phyloP scores from a whole-genome alignment of 441 rosid genomes.

The Populus tomentosa region DNA sequence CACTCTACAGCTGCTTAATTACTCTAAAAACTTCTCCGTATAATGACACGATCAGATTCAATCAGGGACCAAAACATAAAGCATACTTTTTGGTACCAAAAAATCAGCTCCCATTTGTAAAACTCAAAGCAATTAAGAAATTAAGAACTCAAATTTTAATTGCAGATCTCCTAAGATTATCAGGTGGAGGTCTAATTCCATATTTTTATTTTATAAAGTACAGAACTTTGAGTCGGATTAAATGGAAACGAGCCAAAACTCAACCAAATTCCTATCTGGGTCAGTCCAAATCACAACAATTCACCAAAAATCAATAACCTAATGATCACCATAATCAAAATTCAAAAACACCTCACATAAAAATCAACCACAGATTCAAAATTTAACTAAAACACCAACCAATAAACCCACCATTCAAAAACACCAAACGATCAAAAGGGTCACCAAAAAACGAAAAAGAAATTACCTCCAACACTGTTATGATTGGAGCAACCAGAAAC shows the following conservation, averaged over 20 bases:
- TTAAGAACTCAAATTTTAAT: not conserved
- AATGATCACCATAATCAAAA: not conserved
- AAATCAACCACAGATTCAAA: not conserved
- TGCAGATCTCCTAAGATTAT: not conserved
- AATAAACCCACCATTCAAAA: not conserved
- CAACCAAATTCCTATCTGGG: not conserved
- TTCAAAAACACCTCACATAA: not conserved
- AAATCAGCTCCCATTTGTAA: not conserved
- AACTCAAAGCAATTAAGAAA: not conserved
- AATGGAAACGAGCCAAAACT: not conserved
- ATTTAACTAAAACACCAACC: not conserved
- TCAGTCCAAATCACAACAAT: not conserved
- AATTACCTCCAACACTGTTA: slow-evolving; percentile 61
- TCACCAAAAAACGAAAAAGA: not conserved
- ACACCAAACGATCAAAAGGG: not conserved
- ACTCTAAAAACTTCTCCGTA: not conserved
- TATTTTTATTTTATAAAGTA: not conserved
- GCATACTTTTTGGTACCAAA: not conserved
- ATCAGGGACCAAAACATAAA: not conserved
- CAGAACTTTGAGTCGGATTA: not conserved
- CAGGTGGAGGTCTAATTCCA: not conserved
- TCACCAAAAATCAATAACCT: not conserved
- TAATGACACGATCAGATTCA: not conserved
- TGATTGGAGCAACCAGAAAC: slow-evolving; percentile 67
- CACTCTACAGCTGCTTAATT: not conserved